Evolutionary conservation across 2,329 filamentous ascomycete species (phyloP), one percentile per base, ranked within the genome.

Genomic region (Seiridium cupressi): DNA sequence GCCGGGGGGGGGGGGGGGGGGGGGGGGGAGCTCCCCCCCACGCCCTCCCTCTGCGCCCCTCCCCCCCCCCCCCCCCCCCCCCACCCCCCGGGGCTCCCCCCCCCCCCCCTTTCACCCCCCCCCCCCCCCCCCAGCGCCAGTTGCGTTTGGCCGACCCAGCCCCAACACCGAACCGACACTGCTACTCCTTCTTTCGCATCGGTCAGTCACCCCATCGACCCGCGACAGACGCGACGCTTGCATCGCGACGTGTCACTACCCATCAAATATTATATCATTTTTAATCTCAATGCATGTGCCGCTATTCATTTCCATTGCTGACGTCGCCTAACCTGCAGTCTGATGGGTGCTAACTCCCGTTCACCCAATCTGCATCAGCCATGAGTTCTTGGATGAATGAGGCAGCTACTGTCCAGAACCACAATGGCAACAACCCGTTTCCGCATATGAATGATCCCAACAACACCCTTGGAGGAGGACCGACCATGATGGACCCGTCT

Each of bases 321-420:
- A 83, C 79, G 70, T 73, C 71, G 72, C 69, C 71, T 74, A 58
- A 68, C 75, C 61, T 63, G 68, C 70, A 72, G 73, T 74, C 77
- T 77, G 76, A 81, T 81, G 79, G 79, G 80, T 78, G 74, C 72
- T 55, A 31, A 10, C 51, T 58, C 55, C 55, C 46, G 44, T 42
- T 58, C 35, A 49, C 35, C 55, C 55, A 51, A 49, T 32, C 38
- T 58, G 70, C 72, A 74, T 75, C 76, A 78, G 83, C 83, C 80
- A 89, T 89, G 86, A 89, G 83, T 81, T 84, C 85, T 79, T 89
- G 86, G 87, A 88, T 89, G 82, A 89, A 88, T 77, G 86, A 89
- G 76, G 80, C 86, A 77, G 73, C 74, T 65, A 81, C 81, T 75
- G 80, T 87, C 78, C 83, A 84, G 70, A 89, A 87, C 76, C 85